phyloP scores from a whole-genome alignment of 2,329 filamentous ascomycete genomes.

The Ascochyta lentis region DNA sequence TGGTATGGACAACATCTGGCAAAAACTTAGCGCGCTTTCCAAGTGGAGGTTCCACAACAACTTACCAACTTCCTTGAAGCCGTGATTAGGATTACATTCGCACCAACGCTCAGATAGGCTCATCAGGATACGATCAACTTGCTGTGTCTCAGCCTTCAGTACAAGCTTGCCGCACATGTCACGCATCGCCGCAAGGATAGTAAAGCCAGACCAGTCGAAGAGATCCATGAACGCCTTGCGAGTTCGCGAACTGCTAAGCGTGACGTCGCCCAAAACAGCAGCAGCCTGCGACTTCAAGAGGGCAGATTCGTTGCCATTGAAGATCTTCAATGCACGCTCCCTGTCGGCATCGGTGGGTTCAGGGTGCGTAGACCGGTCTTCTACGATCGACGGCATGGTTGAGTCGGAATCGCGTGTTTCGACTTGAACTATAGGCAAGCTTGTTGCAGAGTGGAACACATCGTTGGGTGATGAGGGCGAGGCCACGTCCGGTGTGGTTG shows the following conservation, averaged over 20 bases:
- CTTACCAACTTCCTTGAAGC: conserved; percentile 86
- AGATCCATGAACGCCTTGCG: conserved; percentile 87
- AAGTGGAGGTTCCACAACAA: conserved; percentile 13
- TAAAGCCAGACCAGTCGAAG: conserved; percentile 83
- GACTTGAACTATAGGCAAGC: conserved; percentile 59
- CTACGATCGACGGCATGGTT: conserved; percentile 45
- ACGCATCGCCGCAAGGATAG: conserved; percentile 79
- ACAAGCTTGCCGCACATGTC: conserved; percentile 81
- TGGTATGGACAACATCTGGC: conserved; percentile 91
- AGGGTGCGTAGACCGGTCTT: conserved; percentile 35
- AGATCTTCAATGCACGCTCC: conserved; percentile 82
- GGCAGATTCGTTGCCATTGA: conserved; percentile 81
- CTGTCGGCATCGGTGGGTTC: conserved; percentile 71
- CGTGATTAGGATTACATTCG: conserved; percentile 88
- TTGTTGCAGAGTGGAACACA: conserved; percentile 56
- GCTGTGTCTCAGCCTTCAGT: conserved; percentile 90
- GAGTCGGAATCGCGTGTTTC: conserved; percentile 53
- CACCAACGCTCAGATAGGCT: conserved; percentile 92
- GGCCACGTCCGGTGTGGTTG: conserved; percentile 39
- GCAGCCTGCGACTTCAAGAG: conserved; percentile 81
- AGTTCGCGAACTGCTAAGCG: conserved; percentile 60
- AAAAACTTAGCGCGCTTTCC: conserved; percentile 38
- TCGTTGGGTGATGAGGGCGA: conserved; percentile 53
- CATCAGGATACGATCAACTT: conserved; percentile 92
- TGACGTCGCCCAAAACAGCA: conserved; percentile 81